Percentiles rank a stretch among this genome's conserved stretches.
Evolutionary conservation across 2,329 filamentous ascomycete genomes (phyloP).

Genomic region (Beauveria sp.): DNA sequence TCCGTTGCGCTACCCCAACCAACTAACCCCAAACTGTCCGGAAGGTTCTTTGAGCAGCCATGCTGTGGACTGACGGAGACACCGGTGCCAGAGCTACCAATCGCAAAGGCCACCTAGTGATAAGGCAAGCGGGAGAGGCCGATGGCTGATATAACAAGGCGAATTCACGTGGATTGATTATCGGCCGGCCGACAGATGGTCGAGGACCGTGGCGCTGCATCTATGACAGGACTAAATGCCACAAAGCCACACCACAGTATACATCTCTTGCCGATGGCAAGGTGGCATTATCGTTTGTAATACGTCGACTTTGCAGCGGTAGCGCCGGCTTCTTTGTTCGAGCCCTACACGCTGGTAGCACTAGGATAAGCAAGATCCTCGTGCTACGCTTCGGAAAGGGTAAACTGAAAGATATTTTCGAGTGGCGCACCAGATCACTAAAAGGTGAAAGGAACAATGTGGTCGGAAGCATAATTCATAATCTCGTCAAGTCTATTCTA

Average conservation of each 20-base stretch:
- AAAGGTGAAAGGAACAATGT: background rate
- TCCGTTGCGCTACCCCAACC: background rate
- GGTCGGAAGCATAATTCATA: slow-evolving; percentile 5
- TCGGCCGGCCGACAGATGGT: background rate
- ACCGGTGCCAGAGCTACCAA: slow-evolving; percentile 17
- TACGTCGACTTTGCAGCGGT: no score
- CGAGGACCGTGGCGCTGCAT: background rate
- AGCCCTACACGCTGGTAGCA: no score
- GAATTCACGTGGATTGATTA: no score
- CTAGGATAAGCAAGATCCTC: no score
- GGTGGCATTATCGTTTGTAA: background rate
- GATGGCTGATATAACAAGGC: background rate
- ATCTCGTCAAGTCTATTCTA: slow-evolving; percentile 48
- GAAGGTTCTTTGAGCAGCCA: background rate
- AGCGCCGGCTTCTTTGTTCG: no score
- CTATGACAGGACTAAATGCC: background rate
- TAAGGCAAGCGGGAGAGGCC: background rate
- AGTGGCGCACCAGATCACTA: background rate
- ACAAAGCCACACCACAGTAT: no score
- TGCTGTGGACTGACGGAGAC: slow-evolving; percentile 10
- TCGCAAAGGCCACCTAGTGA: slow-evolving; percentile 15
- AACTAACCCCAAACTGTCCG: background rate
- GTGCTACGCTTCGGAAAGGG: no score
- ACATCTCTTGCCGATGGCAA: background rate
- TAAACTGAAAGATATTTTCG: no score